Base-by-base conservation (phyloP, 2,329 filamentous ascomycete species). In the Cladophialophora carrionii region DNA sequence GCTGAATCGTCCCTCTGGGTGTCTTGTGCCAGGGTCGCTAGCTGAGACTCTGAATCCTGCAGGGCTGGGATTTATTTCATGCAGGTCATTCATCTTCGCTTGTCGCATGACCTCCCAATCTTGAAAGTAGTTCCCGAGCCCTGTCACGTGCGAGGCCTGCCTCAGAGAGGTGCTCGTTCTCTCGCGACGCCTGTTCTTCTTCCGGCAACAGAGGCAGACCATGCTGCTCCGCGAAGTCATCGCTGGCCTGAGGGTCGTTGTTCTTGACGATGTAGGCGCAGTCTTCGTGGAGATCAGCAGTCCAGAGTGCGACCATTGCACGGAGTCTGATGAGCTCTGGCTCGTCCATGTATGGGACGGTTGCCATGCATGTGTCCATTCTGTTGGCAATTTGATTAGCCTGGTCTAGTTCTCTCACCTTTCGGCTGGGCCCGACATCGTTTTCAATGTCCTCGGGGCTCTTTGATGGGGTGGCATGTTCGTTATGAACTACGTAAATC, bases 271-370 rank as follows among this genome's bases (percentile, higher is more conserved):
- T 32, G n/a, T 17, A 17, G 24, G 55, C 49, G 46, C 56, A 48
- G 10, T 61, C 61, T 26, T 67, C 64, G 34, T 69, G 55, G 43
- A 96, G 77, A 74, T 96, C 91, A 6, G 84, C 89, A 17, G 91
- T 81, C 82, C 91, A 96, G 17, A 95, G 79, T 0, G 87, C 85
- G 5, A 92, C 78, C 84, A 92, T 91, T 8, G 85, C 92, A 58
- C 91, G 83, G 26, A 96, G 78, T 55, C 88, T 82, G 53, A 93
- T 79, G 65, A 96, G 78, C 66, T 88, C 85, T 4, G 81, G 76
- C 70, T 87, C 88, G 63, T 87, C 86, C 32, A 87, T 87, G 73
- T 88, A 96, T 0, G 91, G 91, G 26, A 87, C 83, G 41, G 84
- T 87, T 49, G 84, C 81, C 76, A 96, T 84, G 31, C 92, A 72